Evolutionary conservation across 2,329 filamentous ascomycete genomes (phyloP).

Genomic region (Biscogniauxia mediterranea): DNA sequence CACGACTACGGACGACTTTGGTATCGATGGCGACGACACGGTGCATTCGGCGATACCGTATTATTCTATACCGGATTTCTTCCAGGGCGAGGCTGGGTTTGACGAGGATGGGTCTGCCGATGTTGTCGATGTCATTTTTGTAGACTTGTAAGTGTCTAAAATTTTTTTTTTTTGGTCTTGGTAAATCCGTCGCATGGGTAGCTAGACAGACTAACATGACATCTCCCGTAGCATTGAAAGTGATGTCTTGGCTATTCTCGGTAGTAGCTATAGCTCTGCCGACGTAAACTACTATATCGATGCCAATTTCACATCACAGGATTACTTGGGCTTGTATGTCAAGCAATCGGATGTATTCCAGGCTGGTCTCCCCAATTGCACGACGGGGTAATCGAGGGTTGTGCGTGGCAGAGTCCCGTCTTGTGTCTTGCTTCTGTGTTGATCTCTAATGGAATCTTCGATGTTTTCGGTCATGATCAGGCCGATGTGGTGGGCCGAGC

Average conservation of each 20-base stretch:
- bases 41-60: conserved; percentile 46
- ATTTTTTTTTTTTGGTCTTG: background rate
- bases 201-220: background rate
- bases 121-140: conserved; percentile 52
- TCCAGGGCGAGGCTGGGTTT: conserved; percentile 49
- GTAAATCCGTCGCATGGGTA: background rate
- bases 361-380: conserved; percentile 36
- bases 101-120: conserved; percentile 42
- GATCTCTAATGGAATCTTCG: conserved; percentile 52
- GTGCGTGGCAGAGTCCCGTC: conserved; percentile 2
- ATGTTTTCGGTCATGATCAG: conserved; percentile 48
- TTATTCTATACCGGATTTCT: conserved; percentile 48
- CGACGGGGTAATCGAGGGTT: conserved; percentile 12
- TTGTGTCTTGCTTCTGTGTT: conserved; percentile 45
- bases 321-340: conserved; percentile 40
- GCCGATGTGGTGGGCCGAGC: conserved; percentile 42
- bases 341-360: conserved; percentile 36
- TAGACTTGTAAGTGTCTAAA: conserved; percentile 45
- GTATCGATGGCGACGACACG: conserved; percentile 55
- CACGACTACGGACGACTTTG: conserved; percentile 56
- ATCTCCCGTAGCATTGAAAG: conserved; percentile 35
- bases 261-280: conserved; percentile 33
- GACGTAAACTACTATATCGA: conserved; percentile 40
- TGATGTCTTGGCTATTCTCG: conserved; percentile 37
- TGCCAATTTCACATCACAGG: conserved; percentile 39